phyloP scores from a whole-genome alignment of 139 green algal genomes.

The Haematococcus sp. region DNA sequence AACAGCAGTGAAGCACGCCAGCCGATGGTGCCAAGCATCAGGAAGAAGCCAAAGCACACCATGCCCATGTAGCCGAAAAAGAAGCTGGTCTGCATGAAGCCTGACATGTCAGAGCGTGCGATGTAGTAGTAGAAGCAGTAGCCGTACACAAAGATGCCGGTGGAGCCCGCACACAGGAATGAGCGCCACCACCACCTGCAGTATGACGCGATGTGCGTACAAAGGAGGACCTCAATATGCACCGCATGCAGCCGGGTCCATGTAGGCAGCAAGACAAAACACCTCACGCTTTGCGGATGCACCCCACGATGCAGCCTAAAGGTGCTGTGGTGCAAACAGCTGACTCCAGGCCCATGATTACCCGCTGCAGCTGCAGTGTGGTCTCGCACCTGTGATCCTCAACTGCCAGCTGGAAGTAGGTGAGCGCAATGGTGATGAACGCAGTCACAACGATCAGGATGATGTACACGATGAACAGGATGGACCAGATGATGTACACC shows the following conservation, averaged over 20 bases:
- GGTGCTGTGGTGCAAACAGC: neutral
- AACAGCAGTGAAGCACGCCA: slow-evolving; percentile 76
- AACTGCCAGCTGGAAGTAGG: slow-evolving; percentile 84
- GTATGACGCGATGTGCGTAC: too few species aligned
- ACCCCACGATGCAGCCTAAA: neutral
- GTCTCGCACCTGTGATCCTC: slow-evolving; percentile 28
- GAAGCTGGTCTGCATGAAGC: slow-evolving; percentile 78
- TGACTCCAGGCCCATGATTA: neutral
- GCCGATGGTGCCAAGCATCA: slow-evolving; percentile 85
- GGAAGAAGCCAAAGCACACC: slow-evolving; percentile 70
- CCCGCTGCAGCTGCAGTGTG: neutral
- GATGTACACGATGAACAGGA: slow-evolving; percentile 91
- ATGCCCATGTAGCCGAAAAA: slow-evolving; percentile 88
- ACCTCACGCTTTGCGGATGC: too few species aligned
- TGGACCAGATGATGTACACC: slow-evolving; percentile 94
- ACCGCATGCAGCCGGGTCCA: too few species aligned
- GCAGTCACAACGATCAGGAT: slow-evolving; percentile 90
- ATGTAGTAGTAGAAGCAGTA: slow-evolving; percentile 98
- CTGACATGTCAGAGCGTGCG: slow-evolving; percentile 79
- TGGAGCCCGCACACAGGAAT: slow-evolving; percentile 92
- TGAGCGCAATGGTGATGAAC: slow-evolving; percentile 95
- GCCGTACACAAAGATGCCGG: slow-evolving; percentile 89
- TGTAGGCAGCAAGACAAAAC: too few species aligned
- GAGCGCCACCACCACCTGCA: slow-evolving; percentile 84
- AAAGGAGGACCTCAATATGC: too few species aligned